These are phyloP conservation scores for Hylodesmum podocarpum DNA, from an alignment of 306 rosid species.

Conservation along the genomic window DNA sequence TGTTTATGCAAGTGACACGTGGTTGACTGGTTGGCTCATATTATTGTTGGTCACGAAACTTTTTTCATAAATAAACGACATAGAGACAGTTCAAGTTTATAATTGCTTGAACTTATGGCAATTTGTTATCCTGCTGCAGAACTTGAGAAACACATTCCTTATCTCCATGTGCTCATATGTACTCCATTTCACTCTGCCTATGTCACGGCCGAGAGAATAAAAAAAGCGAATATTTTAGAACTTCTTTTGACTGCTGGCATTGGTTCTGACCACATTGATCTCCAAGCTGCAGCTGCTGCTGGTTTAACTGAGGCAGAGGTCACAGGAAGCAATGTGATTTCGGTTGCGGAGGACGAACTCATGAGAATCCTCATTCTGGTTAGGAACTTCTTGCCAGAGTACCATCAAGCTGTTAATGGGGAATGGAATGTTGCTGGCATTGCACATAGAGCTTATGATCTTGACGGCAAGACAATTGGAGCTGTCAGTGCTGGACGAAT, in stretches of 20 bases:
- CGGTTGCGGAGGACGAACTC: constrained; percentile 96
- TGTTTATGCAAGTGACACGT: no score
- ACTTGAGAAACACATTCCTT: constrained; percentile 86
- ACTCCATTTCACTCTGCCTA: constrained; percentile 99
- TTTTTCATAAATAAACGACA: no score
- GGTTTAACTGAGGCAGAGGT: constrained; percentile 95
- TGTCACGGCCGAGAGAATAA: constrained; percentile 89
- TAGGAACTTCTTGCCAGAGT: constrained; percentile 84
- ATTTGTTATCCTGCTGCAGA: constrained; percentile 45
- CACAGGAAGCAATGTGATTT: constrained; percentile 89
- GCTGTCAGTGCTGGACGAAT: no score
- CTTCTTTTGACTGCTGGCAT: constrained; percentile 91
- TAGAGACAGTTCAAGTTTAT: neutral
- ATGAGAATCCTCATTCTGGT: constrained; percentile 88
- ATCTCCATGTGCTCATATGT: constrained; percentile 81
- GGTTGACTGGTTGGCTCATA: no score
- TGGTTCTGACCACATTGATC: constrained; percentile 93
- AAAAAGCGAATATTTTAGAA: constrained; percentile 84
- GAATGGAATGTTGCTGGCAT: constrained; percentile 98
- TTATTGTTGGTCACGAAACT: no score
- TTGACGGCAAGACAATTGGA: no score
- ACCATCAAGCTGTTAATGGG: constrained; percentile 69
- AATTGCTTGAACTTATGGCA: constrained; percentile 20
- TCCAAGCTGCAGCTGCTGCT: constrained; percentile 90
- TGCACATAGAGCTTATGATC: constrained; percentile 86